Conservation (phyloP, 176 grass and related monocot genomes). For the Dactylis glomerata region DNA sequence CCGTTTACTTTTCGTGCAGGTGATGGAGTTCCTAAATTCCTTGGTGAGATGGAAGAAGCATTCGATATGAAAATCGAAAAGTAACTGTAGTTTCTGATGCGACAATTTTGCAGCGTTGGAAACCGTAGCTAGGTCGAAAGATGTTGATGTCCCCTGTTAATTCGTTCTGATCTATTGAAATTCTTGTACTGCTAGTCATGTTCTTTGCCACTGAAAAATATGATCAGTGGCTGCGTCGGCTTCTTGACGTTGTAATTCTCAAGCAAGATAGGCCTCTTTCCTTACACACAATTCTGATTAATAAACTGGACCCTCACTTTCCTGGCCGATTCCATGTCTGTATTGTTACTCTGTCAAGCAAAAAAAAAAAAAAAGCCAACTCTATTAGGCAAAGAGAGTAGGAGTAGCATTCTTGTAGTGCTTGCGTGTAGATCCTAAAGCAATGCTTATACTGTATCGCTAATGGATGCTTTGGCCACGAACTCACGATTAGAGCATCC, state of each 20-base stretch:
- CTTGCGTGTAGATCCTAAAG: too few relatives aligned
- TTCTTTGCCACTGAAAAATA: constrained; percentile 7
- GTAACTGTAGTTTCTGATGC: background rate
- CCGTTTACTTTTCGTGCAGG: constrained; percentile 30
- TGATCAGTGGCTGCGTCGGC: background rate
- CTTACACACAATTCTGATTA: background rate
- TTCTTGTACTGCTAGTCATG: constrained; percentile 1
- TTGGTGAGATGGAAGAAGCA: constrained; percentile 77
- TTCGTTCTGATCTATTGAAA: constrained; percentile 24
- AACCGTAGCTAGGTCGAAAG: constrained; percentile 16
- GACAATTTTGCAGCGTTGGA: constrained; percentile 38
- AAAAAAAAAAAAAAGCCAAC: too few relatives aligned
- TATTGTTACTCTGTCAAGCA: background rate
- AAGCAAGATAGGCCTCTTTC: constrained; percentile 11
- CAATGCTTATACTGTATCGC: too few relatives aligned
- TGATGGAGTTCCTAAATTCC: constrained; percentile 70
- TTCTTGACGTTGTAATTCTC: constrained; percentile 20
- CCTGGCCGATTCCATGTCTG: background rate
- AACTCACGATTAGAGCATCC: too few relatives aligned
- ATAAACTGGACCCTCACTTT: constrained; percentile 14
- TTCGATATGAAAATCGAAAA: background rate
- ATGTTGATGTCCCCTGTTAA: background rate
- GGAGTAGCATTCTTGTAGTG: too few relatives aligned
- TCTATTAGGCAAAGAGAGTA: too few relatives aligned
- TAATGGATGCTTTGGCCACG: too few relatives aligned